These are phyloP conservation scores for Endothia cerciana DNA, from an alignment of 2,329 filamentous ascomycete species.

Conservation along the genomic window DNA sequence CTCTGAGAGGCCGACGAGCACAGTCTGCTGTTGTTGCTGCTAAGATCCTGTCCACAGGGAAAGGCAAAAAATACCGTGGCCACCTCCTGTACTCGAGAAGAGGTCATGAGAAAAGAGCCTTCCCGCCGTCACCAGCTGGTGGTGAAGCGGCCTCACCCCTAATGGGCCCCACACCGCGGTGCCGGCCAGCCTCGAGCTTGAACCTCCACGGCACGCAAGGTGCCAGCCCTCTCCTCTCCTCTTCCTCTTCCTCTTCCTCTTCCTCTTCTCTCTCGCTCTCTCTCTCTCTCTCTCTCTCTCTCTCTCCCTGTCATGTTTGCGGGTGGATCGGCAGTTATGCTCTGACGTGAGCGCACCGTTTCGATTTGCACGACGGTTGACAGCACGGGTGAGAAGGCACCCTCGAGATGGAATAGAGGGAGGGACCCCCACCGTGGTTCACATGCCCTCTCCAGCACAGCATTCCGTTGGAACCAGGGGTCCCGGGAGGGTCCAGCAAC, in stretches of 20 bases:
- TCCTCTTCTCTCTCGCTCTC: too few species aligned
- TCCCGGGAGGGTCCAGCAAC: background rate
- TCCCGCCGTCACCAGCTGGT: background rate
- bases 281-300: background rate
- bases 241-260: background rate
- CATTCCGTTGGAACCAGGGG: background rate
- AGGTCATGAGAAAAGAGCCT: background rate
- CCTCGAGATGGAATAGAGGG: too few species aligned
- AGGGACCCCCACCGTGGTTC: too few species aligned
- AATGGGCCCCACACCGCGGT: background rate
- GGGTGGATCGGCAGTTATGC: background rate
- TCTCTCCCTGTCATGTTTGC: background rate
- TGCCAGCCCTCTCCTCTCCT: too few species aligned
- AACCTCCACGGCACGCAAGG: background rate
- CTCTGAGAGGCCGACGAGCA: too few species aligned
- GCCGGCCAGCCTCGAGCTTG: background rate
- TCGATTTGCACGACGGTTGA: too few species aligned
- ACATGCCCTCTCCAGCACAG: too few species aligned
- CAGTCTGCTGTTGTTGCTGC: background rate
- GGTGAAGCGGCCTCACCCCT: background rate
- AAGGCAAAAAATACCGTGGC: background rate
- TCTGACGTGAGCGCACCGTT: too few species aligned
- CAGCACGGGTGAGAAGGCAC: too few species aligned
- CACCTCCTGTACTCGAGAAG: background rate
- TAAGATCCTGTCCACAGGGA: background rate